phyloP scores from a whole-genome alignment of 1,139 yeast genomes.

The Wickerhamiella infanticola region DNA sequence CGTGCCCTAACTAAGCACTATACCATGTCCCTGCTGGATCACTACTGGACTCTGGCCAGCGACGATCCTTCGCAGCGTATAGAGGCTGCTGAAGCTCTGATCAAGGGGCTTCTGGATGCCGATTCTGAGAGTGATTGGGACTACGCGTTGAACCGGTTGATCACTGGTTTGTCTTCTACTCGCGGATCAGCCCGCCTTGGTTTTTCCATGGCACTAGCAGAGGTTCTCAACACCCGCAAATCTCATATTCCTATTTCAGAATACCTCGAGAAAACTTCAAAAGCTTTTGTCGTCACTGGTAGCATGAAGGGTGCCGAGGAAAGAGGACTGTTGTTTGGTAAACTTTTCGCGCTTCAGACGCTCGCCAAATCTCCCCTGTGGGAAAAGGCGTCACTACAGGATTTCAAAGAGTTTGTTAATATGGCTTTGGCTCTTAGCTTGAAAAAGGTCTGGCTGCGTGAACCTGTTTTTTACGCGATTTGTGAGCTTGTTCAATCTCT shows the following conservation, averaged over 20 bases:
- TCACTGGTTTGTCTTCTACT: constrained; percentile 68
- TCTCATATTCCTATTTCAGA: constrained; percentile 25
- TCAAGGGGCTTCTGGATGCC: constrained; percentile 37
- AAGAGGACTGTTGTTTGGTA: constrained; percentile 67
- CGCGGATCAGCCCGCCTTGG: constrained; percentile 80
- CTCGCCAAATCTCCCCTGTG: constrained; percentile 45
- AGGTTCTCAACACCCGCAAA: constrained; percentile 38
- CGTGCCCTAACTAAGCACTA: background rate
- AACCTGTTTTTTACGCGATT: constrained; percentile 59
- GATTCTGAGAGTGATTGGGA: constrained; percentile 50
- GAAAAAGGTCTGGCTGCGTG: constrained; percentile 73
- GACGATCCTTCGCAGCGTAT: constrained; percentile 62
- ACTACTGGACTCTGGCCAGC: constrained; percentile 64
- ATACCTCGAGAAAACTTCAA: constrained; percentile 32
- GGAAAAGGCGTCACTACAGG: constrained; percentile 19
- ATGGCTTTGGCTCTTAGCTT: constrained; percentile 43
- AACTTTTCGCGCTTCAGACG: constrained; percentile 70
- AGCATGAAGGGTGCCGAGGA: constrained; percentile 65
- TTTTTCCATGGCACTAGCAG: constrained; percentile 76
- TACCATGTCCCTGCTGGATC: constrained; percentile 31
- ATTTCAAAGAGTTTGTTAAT: constrained; percentile 28
- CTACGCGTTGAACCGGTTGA: constrained; percentile 62
- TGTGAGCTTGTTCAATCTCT: constrained; percentile 34
- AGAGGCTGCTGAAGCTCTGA: constrained; percentile 50
- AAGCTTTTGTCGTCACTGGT: constrained; percentile 30